These are phyloP conservation scores for Coemansia sp. DNA, from an alignment of 192 early-diverging fungal genomes.

Conservation along the genomic window DNA sequence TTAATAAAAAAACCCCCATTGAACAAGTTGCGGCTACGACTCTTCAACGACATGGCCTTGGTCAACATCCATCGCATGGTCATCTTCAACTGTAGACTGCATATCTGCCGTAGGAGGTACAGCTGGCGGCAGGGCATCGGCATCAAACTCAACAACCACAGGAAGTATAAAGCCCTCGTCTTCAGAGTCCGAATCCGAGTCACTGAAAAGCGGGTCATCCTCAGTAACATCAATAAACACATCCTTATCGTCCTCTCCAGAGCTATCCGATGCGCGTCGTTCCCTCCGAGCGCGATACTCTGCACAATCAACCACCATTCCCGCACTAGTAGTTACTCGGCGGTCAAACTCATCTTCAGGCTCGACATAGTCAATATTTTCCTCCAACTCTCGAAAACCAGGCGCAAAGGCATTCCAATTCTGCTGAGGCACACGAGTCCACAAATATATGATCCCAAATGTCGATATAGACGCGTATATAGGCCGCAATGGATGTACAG, in stretches of 20 bases:
- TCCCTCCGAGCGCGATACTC: conserved; percentile 22
- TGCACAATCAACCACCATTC: conserved; percentile 30
- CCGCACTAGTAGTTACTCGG: conserved; percentile 14
- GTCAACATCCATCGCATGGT: conserved; percentile 2
- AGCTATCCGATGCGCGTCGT: neutral
- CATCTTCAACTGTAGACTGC: neutral
- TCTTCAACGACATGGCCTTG: conserved; percentile 21
- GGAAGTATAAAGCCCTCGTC: conserved; percentile 49
- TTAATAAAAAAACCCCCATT: neutral
- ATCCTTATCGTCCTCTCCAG: conserved; percentile 18
- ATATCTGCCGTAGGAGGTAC: neutral
- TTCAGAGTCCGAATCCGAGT: conserved; percentile 43
- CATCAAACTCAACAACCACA: conserved; percentile 22
- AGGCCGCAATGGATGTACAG: conserved; percentile 85
- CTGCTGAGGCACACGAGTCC: conserved; percentile 75
- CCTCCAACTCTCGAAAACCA: conserved; percentile 89
- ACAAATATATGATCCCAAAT: conserved; percentile 85
- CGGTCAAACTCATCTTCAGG: conserved; percentile 92
- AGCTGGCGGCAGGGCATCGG: neutral
- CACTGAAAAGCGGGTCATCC: conserved; percentile 53
- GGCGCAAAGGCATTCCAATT: conserved; percentile 96
- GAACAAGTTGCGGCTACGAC: neutral
- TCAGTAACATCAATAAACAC: conserved; percentile 45
- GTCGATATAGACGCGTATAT: conserved; percentile 82
- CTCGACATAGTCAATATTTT: conserved; percentile 94